Evolutionary conservation across 2,329 filamentous ascomycete genomes (phyloP).

Genomic region (Scytalidium sp.): DNA sequence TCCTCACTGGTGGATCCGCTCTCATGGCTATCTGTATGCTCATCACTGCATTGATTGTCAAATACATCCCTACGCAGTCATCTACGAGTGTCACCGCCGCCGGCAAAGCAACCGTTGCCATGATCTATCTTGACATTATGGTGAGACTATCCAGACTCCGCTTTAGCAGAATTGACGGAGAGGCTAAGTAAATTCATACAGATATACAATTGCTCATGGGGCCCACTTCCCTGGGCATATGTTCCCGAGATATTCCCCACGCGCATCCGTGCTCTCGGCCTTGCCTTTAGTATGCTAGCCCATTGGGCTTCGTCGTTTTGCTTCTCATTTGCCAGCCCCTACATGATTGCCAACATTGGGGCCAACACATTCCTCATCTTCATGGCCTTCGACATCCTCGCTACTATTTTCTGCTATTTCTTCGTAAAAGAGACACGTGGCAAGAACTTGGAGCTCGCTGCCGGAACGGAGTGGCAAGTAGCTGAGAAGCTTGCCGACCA

Average conservation of each 20-base stretch:
- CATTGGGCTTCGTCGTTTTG: slow-evolving; percentile 53
- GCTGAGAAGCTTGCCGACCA: too few relatives aligned
- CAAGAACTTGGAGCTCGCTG: too few relatives aligned
- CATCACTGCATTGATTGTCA: slow-evolving; percentile 41
- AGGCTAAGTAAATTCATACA: too few relatives aligned
- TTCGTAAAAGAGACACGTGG: too few relatives aligned
- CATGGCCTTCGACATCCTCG: too few relatives aligned
- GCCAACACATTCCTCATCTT: too few relatives aligned
- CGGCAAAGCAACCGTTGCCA: slow-evolving; percentile 46
- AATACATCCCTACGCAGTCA: slow-evolving; percentile 31
- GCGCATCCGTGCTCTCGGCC: slow-evolving; percentile 46
- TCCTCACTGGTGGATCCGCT: slow-evolving; percentile 39
- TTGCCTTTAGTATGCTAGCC: slow-evolving; percentile 45
- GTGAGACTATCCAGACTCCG: too few relatives aligned
- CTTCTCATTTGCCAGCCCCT: slow-evolving; percentile 45
- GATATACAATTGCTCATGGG: slow-evolving; percentile 51
- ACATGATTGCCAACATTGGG: slow-evolving; percentile 46
- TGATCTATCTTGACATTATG: slow-evolving; percentile 55
- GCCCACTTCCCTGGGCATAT: slow-evolving; percentile 48
- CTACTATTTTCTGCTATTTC: too few relatives aligned
- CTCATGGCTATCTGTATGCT: slow-evolving; percentile 45
- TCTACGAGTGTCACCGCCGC: slow-evolving; percentile 32
- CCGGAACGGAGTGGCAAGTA: too few relatives aligned
- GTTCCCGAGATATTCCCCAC: slow-evolving; percentile 48
- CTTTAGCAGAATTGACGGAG: too few relatives aligned